phyloP scores from a whole-genome alignment of 148 eudicot species.

The Vaccinium myrtillus region DNA sequence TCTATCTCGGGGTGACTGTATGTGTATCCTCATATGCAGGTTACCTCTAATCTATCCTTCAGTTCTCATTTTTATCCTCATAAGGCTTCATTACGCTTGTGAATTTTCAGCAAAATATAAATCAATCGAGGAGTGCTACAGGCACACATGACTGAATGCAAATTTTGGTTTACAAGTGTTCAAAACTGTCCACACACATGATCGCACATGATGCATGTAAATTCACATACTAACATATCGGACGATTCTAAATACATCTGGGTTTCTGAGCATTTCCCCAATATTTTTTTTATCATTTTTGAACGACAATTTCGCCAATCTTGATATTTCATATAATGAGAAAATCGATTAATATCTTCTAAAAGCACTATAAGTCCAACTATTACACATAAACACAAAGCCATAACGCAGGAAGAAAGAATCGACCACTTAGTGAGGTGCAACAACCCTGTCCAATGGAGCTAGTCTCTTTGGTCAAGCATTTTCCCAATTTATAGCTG shows the following conservation, averaged over 20 bases:
- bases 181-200: not conserved
- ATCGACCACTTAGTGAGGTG: slow-evolving; percentile 11
- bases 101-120: no score
- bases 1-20: slow-evolving; percentile 89
- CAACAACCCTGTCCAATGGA: not conserved
- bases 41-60: slow-evolving; percentile 21
- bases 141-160: not conserved
- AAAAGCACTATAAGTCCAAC: not conserved
- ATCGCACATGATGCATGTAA: not conserved
- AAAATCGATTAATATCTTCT: no score
- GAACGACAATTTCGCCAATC: no score
- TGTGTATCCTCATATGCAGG: slow-evolving; percentile 91
- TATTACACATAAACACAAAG: not conserved
- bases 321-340: no score
- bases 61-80: not conserved
- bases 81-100: not conserved
- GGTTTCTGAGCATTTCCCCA: no score
- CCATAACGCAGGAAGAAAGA: not conserved
- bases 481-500: slow-evolving; percentile 18
- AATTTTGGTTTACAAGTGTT: no score
- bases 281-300: no score
- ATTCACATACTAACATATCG: not conserved
- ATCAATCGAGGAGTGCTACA: not conserved
- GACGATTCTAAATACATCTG: not conserved
- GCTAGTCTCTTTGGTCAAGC: not conserved